Conservation (phyloP, 345 rosid species). For the Acer campestre region DNA sequence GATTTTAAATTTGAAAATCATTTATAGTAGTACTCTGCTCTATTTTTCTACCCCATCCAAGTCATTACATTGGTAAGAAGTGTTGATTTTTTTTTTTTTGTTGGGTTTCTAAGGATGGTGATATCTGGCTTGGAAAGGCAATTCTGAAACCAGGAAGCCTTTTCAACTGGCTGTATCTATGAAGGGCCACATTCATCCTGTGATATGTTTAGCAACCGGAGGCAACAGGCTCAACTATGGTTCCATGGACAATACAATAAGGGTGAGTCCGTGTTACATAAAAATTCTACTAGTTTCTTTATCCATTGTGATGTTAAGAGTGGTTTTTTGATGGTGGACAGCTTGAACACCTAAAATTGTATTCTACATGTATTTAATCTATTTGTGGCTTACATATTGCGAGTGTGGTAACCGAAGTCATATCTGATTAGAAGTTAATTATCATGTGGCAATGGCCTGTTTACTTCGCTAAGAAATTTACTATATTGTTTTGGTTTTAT, state of each 20-base stretch:
- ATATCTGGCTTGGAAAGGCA: constrained; percentile 9
- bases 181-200: constrained; percentile 1
- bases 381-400: background rate
- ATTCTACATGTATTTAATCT: background rate
- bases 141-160: background rate
- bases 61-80: background rate
- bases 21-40: too few species aligned
- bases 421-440: background rate
- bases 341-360: background rate
- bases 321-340: background rate
- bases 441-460: background rate
- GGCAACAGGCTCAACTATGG: constrained; percentile 15
- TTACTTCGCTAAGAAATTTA: background rate
- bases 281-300: background rate
- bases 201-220: constrained; percentile 11
- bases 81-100: background rate
- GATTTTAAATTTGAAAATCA: background rate
- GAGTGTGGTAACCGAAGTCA: background rate
- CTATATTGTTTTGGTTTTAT: background rate
- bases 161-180: constrained; percentile 7
- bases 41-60: background rate
- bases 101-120: constrained; percentile 4
- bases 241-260: constrained; percentile 15
- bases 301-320: background rate
- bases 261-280: background rate